Base-by-base conservation (phyloP, 306 rosid genomes). In the Vicia faba region DNA sequence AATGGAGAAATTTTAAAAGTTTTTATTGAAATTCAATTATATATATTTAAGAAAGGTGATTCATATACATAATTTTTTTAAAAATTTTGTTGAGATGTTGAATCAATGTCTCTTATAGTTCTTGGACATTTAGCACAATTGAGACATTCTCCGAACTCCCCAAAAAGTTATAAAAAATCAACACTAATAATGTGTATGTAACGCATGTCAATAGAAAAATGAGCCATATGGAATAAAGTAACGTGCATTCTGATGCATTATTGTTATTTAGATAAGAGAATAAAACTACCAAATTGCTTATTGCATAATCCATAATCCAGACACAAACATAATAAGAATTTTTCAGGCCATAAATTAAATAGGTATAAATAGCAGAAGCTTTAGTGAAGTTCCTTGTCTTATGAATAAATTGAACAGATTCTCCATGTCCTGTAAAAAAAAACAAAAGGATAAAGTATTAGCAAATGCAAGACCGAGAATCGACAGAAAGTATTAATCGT, bases 371-470 rank as follows among this genome's bases (percentile, higher is more conserved):
- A 58, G 54, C n/a, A 46, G 29, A 56, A 2, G 56, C 63, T 35
- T 13, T 23, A 39, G 43, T 23, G 15, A 61, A 68, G 74, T 43
- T 50, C 28, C 49, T 40, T 50, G 39, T 70, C 69, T 70, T 20
- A 35, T 43, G 68, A 28, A 41, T 41, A 49, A 59, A 49, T 57
- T 16, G 4, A 15, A 56, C 8, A 72, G 9, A 36, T 72, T 57
- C 10, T 35, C 53, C 18, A 8, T 39, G 31, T 44, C 77, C 74
- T 77, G 71, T 56, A 69, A 55, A 69, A 55, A 69, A 71, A 75
- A 23, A 64, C 25, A 65, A 2, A 41, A 39, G 66, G 23, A 36
- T 11, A 28, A n/a, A 46, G 66, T 5, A 14, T 20, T 33, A 25
- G 58, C 51, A 61, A 7, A 46, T 44, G 53, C 45, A 64, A 29